Base-by-base conservation (phyloP, 2,329 filamentous ascomycete genomes). In the Ophiocordyceps camponoti-leonardi region DNA sequence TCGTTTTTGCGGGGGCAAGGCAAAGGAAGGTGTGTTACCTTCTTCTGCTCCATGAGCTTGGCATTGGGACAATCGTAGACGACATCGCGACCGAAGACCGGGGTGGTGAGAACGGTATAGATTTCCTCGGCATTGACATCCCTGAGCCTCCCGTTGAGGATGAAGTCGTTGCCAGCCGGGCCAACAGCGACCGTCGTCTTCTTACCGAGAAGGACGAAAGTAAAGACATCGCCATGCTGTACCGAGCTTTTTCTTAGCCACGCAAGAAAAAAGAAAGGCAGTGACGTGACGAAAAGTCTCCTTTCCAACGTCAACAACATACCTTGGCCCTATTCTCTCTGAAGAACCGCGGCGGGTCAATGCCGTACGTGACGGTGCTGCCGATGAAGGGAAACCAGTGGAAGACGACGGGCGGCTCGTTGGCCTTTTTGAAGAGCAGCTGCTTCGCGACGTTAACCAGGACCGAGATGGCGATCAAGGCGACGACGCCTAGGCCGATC, bases 21-120 rank as follows among this genome's bases (percentile, higher is more conserved):
- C n/a, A n/a, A n/a, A n/a, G 28, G 22, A 23, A 23, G 6, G 22
- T 23, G 48, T 8, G 26, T 65, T 61, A 87, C 84, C 77, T 90
- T 92, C 71, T 94, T 94, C 71, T 94, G 86, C 67, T 94, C 86
- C 86, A 94, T 93, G 58, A 94, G 75, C 66, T 93, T 93, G 48
- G 85, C 72, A 61, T 93, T 93, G 40, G 86, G 85, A 65, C 86
- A 92, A 61, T 93, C 86, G 60, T 93, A 94, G 45, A 93, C 84
- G 23, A 94, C 86, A 65, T 88, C 81, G 55, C 77, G 79, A 53
- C 86, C 86, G 59, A 94, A 94, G 43, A 79, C 76, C 22, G 76
- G 76, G 20, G 75, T 79, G 7, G 75, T 79, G 49, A 94, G 71
- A 46, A 84, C 81, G 46, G 77, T 81, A 66, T 94, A 94, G 51